Percentiles rank a stretch among this genome's conserved stretches.
phyloP scores from a whole-genome alignment of 2,329 filamentous ascomycete species.

The Didymella glomerata region DNA sequence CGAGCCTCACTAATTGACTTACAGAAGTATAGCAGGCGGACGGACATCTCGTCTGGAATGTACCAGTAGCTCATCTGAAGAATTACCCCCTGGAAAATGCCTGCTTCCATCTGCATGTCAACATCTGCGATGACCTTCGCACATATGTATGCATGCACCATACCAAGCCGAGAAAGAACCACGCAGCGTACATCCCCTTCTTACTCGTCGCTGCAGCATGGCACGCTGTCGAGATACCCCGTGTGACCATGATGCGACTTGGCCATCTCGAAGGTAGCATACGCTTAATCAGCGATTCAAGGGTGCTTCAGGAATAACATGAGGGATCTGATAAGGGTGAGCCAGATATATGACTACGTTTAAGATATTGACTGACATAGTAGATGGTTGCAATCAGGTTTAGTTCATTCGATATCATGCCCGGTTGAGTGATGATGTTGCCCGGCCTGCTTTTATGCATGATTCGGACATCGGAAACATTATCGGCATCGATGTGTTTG shows the following conservation, averaged over 20 bases:
- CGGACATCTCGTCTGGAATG: slow-evolving; percentile 55
- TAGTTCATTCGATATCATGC: slow-evolving; percentile 30
- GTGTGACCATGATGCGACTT: slow-evolving; percentile 38
- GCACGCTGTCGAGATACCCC: slow-evolving; percentile 37
- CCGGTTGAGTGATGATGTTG: slow-evolving; percentile 33
- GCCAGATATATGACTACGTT: no score
- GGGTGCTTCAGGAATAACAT: slow-evolving; percentile 41
- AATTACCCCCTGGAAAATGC: slow-evolving; percentile 43
- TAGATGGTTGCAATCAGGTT: slow-evolving; percentile 47
- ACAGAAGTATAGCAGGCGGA: slow-evolving; percentile 28
- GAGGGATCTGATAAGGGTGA: slow-evolving; percentile 24
- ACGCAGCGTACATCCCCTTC: slow-evolving; percentile 55
- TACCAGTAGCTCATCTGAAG: slow-evolving; percentile 69
- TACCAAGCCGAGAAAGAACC: slow-evolving; percentile 47
- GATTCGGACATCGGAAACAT: not conserved
- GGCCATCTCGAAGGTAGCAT: slow-evolving; percentile 50
- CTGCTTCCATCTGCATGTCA: slow-evolving; percentile 35
- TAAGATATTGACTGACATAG: slow-evolving; percentile 41
- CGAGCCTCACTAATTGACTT: not conserved
- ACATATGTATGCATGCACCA: no score
- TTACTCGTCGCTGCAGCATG: slow-evolving; percentile 55
- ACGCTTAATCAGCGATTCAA: slow-evolving; percentile 50
- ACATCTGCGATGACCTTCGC: no score
- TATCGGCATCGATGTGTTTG: no score
- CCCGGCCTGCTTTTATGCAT: slow-evolving; percentile 29